phyloP scores from a whole-genome alignment of 169 alveolate species.

The Plasmodium malariae region DNA sequence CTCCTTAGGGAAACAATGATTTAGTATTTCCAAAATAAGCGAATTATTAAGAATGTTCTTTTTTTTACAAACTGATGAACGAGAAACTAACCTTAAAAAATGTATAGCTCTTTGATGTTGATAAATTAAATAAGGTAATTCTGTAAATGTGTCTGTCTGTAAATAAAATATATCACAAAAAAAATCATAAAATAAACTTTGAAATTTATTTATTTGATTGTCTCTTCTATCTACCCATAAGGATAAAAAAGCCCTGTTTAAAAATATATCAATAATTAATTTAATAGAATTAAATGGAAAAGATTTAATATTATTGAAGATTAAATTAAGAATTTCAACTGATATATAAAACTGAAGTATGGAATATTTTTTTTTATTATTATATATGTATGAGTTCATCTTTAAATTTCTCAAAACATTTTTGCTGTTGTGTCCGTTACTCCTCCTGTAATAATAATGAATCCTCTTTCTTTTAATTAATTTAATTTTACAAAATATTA shows the following conservation, averaged over 20 bases:
- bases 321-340: conserved; percentile 50
- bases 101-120: conserved; percentile 42
- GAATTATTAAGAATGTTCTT: conserved; percentile 11
- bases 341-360: conserved; percentile 49
- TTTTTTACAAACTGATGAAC: conserved; percentile 16
- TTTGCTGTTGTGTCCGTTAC: conserved; percentile 5
- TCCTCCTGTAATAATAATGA: conserved; percentile 15
- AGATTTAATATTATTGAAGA: conserved; percentile 51
- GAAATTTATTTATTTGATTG: conserved; percentile 46
- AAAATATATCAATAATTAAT: conserved; percentile 62
- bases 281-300: conserved; percentile 70
- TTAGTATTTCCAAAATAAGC: conserved; percentile 30
- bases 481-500: conserved; percentile 50
- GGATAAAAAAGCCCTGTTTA: conserved; percentile 30
- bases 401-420: not conserved
- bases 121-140: conserved; percentile 40
- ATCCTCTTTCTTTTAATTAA: conserved; percentile 35
- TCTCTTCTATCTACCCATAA: conserved; percentile 22
- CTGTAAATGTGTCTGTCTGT: conserved; percentile 28
- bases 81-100: conserved; percentile 27
- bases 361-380: conserved; percentile 37
- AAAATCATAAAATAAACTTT: conserved; percentile 47
- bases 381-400: conserved; percentile 59
- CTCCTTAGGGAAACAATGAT: conserved; percentile 27
- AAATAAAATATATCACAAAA: conserved; percentile 28